phyloP scores from a whole-genome alignment of 495 filamentous ascomycete genomes.

The Penicillium atrosanguineum region DNA sequence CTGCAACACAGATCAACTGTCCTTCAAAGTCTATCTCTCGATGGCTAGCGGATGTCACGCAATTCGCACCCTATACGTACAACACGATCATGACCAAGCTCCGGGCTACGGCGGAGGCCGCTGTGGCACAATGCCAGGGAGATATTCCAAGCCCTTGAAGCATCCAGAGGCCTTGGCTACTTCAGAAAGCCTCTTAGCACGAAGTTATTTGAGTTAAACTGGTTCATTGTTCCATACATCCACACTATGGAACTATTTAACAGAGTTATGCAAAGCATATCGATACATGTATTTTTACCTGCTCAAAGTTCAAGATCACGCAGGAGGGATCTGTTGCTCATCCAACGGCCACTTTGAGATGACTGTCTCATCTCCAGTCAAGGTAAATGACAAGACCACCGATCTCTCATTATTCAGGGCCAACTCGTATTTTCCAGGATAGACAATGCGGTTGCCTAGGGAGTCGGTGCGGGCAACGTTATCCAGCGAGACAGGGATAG shows the following conservation, averaged over 20 bases:
- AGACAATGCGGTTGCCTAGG: conserved; percentile 58
- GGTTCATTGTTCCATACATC: neutral
- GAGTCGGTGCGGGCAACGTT: conserved; percentile 57
- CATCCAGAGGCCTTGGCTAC: no score
- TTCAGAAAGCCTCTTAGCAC: no score
- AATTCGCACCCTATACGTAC: no score
- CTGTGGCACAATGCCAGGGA: no score
- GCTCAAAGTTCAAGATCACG: neutral
- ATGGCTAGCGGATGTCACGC: no score
- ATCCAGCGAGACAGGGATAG: conserved; percentile 54
- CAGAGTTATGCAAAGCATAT: neutral
- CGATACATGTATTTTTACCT: neutral
- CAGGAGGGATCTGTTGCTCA: conserved; percentile 26
- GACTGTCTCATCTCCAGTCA: conserved; percentile 30
- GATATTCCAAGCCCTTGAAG: no score
- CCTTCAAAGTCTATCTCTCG: no score
- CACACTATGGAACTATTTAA: neutral
- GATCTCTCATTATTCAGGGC: conserved; percentile 50
- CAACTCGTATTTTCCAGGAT: conserved; percentile 63
- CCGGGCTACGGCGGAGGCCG: no score
- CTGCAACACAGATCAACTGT: no score
- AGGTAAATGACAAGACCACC: conserved; percentile 25
- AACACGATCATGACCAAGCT: no score
- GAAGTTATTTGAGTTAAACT: no score
- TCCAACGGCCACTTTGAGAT: conserved; percentile 35